phyloP scores from a whole-genome alignment of 208 protist species.

The Acanthamoeba healyi region DNA sequence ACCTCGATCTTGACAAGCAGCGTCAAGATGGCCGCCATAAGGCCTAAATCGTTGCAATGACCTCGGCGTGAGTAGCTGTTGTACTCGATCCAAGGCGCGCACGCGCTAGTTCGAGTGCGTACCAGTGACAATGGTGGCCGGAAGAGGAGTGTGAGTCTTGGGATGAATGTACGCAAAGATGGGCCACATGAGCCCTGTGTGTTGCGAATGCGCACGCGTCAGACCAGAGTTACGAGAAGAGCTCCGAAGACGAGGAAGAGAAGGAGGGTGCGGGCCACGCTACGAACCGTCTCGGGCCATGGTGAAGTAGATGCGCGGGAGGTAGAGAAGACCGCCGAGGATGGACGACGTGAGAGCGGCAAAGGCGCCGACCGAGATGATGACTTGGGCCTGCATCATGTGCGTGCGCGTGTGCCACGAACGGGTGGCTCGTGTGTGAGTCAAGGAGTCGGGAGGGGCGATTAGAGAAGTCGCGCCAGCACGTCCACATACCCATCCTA shows the following conservation, averaged over 20 bases:
- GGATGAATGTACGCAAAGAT: conserved; percentile 62
- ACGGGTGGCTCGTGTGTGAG: neutral
- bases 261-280: too few species aligned
- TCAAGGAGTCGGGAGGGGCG: too few species aligned
- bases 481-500: neutral
- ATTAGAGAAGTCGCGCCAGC: too few species aligned
- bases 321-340: conserved; percentile 81
- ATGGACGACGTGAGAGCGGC: conserved; percentile 83
- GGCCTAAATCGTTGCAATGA: conserved; percentile 79
- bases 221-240: too few species aligned
- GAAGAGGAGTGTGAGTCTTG: neutral
- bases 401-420: neutral
- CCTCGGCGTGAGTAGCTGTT: conserved; percentile 40
- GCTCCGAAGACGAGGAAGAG: too few species aligned
- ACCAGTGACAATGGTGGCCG: conserved; percentile 46
- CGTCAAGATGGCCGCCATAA: conserved; percentile 76
- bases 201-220: neutral
- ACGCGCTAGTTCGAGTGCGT: neutral
- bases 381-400: conserved; percentile 49
- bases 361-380: conserved; percentile 84
- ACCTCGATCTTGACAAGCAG: conserved; percentile 83
- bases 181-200: conserved; percentile 63
- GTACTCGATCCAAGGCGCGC: too few species aligned
- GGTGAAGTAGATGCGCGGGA: conserved; percentile 83
- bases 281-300: conserved; percentile 82